These are phyloP conservation scores for Escallonia rubra DNA, from an alignment of 129 eudicot genomes.

Conservation along the genomic window DNA sequence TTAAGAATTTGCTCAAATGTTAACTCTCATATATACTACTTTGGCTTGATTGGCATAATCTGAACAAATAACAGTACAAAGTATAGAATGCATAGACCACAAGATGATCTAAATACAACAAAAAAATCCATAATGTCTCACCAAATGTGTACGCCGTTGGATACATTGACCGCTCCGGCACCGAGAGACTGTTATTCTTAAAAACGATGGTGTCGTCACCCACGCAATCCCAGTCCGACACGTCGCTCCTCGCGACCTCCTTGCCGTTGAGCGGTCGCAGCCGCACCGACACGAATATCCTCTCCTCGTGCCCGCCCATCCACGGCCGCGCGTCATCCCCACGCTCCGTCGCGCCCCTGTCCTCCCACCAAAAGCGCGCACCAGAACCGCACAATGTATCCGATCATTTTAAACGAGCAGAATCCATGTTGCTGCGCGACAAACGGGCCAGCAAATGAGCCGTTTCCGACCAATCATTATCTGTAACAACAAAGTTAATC, in stretches of 20 bases:
- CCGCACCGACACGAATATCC: conserved; percentile 53
- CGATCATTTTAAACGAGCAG: not conserved
- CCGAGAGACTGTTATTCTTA: conserved; percentile 28
- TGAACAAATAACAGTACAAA: not conserved
- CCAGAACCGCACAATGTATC: not conserved
- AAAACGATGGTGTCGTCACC: conserved; percentile 34
- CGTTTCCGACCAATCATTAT: not conserved
- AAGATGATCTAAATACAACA: not conserved
- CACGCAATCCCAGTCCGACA: conserved; percentile 63
- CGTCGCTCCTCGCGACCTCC: conserved; percentile 47
- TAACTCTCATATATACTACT: too few relatives aligned
- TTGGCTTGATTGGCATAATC: not conserved
- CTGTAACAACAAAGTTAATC: not conserved
- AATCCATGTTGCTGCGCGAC: conserved; percentile 5
- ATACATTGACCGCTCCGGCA: conserved; percentile 47
- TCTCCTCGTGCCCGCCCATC: conserved; percentile 28
- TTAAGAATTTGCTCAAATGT: too few relatives aligned
- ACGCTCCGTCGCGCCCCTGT: conserved; percentile 33
- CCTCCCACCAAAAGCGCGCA: not conserved
- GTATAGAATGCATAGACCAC: not conserved
- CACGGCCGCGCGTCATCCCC: conserved; percentile 22
- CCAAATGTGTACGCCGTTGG: conserved; percentile 61
- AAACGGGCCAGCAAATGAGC: not conserved
- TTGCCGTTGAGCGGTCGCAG: conserved; percentile 55
- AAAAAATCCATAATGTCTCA: conserved; percentile 1